A percentile compares a stretch with the other conserved stretches of the same genome.
Conservation (phyloP, 108 stramenopile species). For the Pinguiococcus pyrenoidosus region DNA sequence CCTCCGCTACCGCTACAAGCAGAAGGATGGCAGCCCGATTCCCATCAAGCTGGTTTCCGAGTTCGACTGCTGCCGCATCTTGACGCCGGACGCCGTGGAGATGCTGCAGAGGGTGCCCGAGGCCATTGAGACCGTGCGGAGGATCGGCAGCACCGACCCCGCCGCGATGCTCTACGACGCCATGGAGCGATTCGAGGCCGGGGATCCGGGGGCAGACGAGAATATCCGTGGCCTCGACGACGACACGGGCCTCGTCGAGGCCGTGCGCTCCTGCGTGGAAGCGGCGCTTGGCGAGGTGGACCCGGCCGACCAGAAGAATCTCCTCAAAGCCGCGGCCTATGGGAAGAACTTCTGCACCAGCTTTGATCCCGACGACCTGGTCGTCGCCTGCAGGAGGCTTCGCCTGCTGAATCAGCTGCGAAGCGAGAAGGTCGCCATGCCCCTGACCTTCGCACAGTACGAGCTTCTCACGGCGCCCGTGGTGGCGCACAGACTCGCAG, state of each 20-base stretch:
- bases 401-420: conserved; percentile 69
- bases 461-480: conserved; percentile 59
- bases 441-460: conserved; percentile 67
- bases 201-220: conserved; percentile 63
- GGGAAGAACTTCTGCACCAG: conserved; percentile 76
- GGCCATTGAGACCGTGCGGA: conserved; percentile 60
- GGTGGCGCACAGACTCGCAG: conserved; percentile 26
- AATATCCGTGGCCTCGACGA: background rate
- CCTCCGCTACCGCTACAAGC: conserved; percentile 63
- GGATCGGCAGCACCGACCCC: conserved; percentile 78
- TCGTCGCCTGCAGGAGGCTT: conserved; percentile 55
- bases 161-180: conserved; percentile 83
- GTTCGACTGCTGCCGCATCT: conserved; percentile 78
- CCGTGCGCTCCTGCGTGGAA: conserved; percentile 62
- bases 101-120: conserved; percentile 80
- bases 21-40: conserved; percentile 31
- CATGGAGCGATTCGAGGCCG: conserved; percentile 76
- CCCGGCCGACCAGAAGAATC: conserved; percentile 58
- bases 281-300: conserved; percentile 79
- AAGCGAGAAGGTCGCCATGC: conserved; percentile 54
- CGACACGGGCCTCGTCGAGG: conserved; percentile 41
- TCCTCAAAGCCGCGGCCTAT: conserved; percentile 76
- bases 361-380: conserved; percentile 29
- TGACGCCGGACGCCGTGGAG: conserved; percentile 61
- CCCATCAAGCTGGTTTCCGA: conserved; percentile 71